Conservation (phyloP, 1,284 basidiomycete species). For the Pseudozyma tsukubaensis region DNA sequence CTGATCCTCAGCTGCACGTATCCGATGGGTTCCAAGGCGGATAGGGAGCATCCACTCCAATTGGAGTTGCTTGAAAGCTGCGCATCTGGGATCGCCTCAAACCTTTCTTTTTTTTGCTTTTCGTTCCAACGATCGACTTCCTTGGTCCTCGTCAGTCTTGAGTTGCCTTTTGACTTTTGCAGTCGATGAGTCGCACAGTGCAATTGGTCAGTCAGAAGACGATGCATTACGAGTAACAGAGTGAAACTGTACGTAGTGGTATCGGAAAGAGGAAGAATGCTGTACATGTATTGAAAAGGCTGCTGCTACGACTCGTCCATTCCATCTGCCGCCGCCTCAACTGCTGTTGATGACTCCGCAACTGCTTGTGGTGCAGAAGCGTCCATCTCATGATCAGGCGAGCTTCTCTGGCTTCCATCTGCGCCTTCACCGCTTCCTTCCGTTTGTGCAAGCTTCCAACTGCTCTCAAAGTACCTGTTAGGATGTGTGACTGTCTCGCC, state of each 20-base stretch:
- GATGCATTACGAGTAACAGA: background rate
- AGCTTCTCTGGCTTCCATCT: constrained; percentile 18
- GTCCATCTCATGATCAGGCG: constrained; percentile 20
- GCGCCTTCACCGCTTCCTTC: constrained; percentile 9
- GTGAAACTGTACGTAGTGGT: constrained; percentile 22
- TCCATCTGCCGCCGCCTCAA: constrained; percentile 11
- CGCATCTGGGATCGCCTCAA: constrained; percentile 50
- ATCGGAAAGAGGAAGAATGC: constrained; percentile 10
- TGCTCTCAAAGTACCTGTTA: constrained; percentile 78
- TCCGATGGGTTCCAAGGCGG: constrained; percentile 48
- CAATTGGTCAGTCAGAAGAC: too few relatives aligned
- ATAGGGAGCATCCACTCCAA: constrained; percentile 51
- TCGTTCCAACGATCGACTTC: background rate
- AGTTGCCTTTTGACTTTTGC: too few relatives aligned
- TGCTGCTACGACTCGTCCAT: constrained; percentile 36
- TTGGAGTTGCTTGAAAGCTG: constrained; percentile 55
- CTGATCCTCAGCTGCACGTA: constrained; percentile 59
- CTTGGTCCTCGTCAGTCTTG: background rate
- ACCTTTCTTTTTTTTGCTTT: constrained; percentile 25
- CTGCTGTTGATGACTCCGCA: constrained; percentile 1
- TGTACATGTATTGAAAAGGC: constrained; percentile 3
- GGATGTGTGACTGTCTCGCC: constrained; percentile 94
- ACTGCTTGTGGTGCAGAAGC: background rate
- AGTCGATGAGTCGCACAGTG: background rate
- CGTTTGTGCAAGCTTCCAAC: constrained; percentile 61